phyloP scores from a whole-genome alignment of 352 stramenopile genomes.

The Pythium grandisporangium region DNA sequence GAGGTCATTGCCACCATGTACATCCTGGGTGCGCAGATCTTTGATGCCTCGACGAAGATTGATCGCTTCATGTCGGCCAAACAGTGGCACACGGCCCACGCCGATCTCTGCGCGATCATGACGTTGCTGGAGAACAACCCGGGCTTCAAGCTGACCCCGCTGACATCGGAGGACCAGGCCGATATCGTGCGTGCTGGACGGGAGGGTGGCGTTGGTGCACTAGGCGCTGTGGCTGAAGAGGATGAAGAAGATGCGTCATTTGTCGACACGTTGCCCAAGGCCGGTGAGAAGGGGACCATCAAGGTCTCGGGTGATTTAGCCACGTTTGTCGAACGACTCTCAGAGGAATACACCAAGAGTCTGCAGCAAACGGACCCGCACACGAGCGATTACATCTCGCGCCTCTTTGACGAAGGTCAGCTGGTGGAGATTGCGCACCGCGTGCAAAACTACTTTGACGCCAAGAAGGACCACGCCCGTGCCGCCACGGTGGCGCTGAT shows the following conservation, averaged over 20 bases:
- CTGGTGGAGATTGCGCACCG: slow-evolving; percentile 82
- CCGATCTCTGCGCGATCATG: slow-evolving; percentile 57
- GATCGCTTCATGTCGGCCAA: slow-evolving; percentile 75
- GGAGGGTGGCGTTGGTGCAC: slow-evolving; percentile 62
- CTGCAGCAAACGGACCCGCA: slow-evolving; percentile 96
- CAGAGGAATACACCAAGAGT: slow-evolving; percentile 98
- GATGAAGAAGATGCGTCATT: slow-evolving; percentile 86
- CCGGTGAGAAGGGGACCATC: slow-evolving; percentile 72
- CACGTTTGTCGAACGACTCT: slow-evolving; percentile 88
- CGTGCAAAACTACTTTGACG: slow-evolving; percentile 89
- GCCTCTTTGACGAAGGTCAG: slow-evolving; percentile 90
- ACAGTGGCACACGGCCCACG: slow-evolving; percentile 70
- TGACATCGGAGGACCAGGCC: slow-evolving; percentile 78
- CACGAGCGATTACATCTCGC: slow-evolving; percentile 92
- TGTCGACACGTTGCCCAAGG: slow-evolving; percentile 59
- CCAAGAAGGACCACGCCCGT: slow-evolving; percentile 58
- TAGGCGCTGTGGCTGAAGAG: slow-evolving; percentile 59
- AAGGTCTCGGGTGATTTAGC: slow-evolving; percentile 85
- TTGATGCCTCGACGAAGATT: slow-evolving; percentile 79
- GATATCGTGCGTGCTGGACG: slow-evolving; percentile 66
- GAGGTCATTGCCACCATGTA: slow-evolving; percentile 78
- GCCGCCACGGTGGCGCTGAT: slow-evolving; percentile 89
- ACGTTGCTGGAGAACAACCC: slow-evolving; percentile 76
- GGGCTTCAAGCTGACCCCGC: slow-evolving; percentile 55
- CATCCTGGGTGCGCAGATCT: slow-evolving; percentile 71